A percentile compares a stretch with the other conserved stretches of the same genome.
These are phyloP conservation scores for Mycena venus DNA, from an alignment of 768 basidiomycete species.

Conservation along the genomic window DNA sequence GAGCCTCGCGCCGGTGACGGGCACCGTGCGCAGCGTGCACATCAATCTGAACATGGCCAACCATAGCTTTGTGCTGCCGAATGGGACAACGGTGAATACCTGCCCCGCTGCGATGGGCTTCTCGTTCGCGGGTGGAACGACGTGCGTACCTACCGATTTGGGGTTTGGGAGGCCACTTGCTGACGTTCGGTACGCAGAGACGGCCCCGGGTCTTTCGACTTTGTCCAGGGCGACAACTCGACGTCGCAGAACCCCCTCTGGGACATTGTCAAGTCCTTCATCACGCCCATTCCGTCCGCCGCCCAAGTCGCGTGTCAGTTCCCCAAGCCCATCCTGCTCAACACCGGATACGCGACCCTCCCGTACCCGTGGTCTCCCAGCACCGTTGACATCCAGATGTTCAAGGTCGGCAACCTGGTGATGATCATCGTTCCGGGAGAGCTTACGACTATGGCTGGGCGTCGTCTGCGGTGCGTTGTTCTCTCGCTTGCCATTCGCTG, in stretches of 20 bases:
- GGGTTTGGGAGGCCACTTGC: too few species aligned
- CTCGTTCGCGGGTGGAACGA: constrained; percentile 85
- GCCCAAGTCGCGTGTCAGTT: constrained; percentile 77
- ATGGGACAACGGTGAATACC: constrained; percentile 76
- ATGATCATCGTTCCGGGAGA: constrained; percentile 84
- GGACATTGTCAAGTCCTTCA: constrained; percentile 73
- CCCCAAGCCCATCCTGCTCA: constrained; percentile 84
- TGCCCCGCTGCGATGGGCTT: constrained; percentile 87
- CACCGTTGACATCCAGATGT: constrained; percentile 82
- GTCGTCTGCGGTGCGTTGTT: constrained; percentile 71
- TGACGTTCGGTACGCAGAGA: constrained; percentile 60
- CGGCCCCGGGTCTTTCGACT: constrained; percentile 85
- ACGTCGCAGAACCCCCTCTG: constrained; percentile 81
- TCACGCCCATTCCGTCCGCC: constrained; percentile 73
- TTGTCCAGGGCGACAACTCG: constrained; percentile 80
- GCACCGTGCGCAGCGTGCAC: constrained; percentile 79
- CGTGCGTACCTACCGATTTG: too few species aligned
- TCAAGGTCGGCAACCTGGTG: constrained; percentile 82
- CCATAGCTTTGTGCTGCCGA: constrained; percentile 72
- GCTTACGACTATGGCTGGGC: constrained; percentile 86
- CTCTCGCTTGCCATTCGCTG: constrained; percentile 39
- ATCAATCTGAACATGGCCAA: constrained; percentile 78
- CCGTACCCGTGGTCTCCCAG: constrained; percentile 85
- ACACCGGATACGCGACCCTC: constrained; percentile 74
- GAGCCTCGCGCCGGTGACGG: constrained; percentile 61